Conservation (phyloP, 257 asterid species). For the Solanum chilense region DNA sequence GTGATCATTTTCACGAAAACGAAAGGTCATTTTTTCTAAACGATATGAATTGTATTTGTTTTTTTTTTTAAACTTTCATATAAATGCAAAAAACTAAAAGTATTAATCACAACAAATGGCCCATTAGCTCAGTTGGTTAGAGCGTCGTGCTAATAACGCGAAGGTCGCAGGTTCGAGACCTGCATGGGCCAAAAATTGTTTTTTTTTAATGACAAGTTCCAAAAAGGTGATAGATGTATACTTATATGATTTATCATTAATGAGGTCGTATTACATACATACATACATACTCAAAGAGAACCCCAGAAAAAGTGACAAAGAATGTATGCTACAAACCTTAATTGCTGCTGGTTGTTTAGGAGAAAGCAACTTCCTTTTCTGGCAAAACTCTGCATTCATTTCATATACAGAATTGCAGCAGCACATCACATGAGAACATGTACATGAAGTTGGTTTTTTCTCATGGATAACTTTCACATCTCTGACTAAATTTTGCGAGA, state of each 20-base stretch:
- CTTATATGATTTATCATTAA: neutral
- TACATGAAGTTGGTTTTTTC: neutral
- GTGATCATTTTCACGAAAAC: neutral
- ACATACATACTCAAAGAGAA: neutral
- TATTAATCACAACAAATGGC: neutral
- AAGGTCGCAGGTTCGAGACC: constrained; percentile 2
- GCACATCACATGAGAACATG: neutral
- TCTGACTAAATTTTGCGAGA: constrained; percentile 9
- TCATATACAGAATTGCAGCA: neutral
- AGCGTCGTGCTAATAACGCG: constrained; percentile 19
- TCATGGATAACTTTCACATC: neutral
- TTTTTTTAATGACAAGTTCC: neutral
- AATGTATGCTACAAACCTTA: neutral
- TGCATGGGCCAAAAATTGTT: neutral
- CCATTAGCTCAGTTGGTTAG: constrained; percentile 15
- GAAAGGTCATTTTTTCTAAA: too few species aligned
- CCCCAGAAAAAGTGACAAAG: neutral
- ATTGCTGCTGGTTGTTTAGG: neutral
- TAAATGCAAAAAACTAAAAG: fast-evolving
- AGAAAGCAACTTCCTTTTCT: neutral
- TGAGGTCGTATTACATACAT: too few species aligned
- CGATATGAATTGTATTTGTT: neutral
- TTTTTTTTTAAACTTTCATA: too few species aligned
- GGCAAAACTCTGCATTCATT: neutral
- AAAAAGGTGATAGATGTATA: neutral